A percentile compares a stretch with the other conserved stretches of the same genome.
Conservation (phyloP, 2,329 filamentous ascomycete species). For the Aspergillus sp. region DNA sequence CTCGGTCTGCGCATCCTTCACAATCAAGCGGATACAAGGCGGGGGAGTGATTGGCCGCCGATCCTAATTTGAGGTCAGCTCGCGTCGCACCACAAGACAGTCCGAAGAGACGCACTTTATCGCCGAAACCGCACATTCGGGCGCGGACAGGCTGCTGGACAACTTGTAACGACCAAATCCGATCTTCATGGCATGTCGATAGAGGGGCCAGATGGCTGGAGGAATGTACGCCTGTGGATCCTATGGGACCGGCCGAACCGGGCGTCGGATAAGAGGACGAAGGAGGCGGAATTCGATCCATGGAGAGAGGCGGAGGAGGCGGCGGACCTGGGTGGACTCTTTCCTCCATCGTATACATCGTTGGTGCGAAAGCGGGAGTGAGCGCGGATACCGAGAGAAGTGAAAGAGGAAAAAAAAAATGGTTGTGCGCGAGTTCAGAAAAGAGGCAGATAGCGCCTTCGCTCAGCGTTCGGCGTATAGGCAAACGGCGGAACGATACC, state of each 20-base stretch:
- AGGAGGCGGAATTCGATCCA: conserved; percentile 38
- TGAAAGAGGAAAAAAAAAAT: background rate
- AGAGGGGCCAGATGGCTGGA: conserved; percentile 38
- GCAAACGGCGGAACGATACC: too few relatives aligned
- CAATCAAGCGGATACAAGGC: conserved; percentile 80
- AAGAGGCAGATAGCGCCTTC: too few relatives aligned
- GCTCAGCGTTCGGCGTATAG: too few relatives aligned
- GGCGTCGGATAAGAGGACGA: conserved; percentile 36
- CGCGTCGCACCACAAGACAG: conserved; percentile 6
- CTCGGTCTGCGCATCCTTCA: conserved; percentile 70
- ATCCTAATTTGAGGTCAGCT: conserved; percentile 57
- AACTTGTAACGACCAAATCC: conserved; percentile 65
- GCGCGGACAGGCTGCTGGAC: conserved; percentile 89
- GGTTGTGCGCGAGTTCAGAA: background rate
- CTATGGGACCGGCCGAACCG: conserved; percentile 30
- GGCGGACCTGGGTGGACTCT: conserved; percentile 34
- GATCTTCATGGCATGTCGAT: conserved; percentile 41
- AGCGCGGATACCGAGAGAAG: background rate
- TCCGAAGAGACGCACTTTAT: conserved; percentile 65
- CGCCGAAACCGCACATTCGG: conserved; percentile 97
- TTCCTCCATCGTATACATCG: conserved; percentile 39
- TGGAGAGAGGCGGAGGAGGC: conserved; percentile 36
- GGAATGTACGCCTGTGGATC: conserved; percentile 27
- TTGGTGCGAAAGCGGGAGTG: conserved; percentile 18
- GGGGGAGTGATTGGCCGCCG: conserved; percentile 93